Evolutionary conservation across 1,139 yeast genomes (phyloP), one percentile per base, ranked within the genome.

Genomic region (Magnusiomyces magnusii): DNA sequence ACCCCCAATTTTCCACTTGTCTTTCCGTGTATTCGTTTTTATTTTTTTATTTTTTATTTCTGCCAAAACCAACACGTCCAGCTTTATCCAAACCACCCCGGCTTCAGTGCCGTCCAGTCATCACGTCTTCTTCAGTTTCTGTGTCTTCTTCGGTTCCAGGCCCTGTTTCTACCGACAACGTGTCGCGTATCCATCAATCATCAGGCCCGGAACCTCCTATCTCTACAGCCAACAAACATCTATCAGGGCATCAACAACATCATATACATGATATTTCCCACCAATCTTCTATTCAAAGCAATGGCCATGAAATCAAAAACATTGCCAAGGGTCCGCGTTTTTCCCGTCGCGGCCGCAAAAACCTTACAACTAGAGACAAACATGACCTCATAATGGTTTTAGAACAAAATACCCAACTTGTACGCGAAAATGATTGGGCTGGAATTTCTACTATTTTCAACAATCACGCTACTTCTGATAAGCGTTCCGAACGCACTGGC

Each of bases 381-480:
- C 57, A 53, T 1, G 59, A 57, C 31, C 53, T 57, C 27, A 54
- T 57, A 13, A 23, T 49, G 17, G 49, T 55, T 21, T 34, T 57
- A n/a, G 57, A 57, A 41, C 36, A 41, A 44, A 41, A 57, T 34
- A 49, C 41, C 27, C 52, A 27, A n/a, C 41, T 50, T 15, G 47
- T 57, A 9, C 56, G 55, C 28, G 59, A 57, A 25, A 55, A 57
- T n/a, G 57, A 54, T 36, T 57, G 59, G 59, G 52, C 54, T 17
- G 55, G 47, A 1, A 55, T 57, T 17, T 53, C 59, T 9, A 47
- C 31, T 13, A 55, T 57, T 13, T 57, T 57, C 47, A 57, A 57
- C 28, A 54, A 51, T 15, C 51, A 51, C 23, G 59, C 59, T 17
- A 42, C 25, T 17, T 51, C 39, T 19, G 59, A 54, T 23, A 50